Base-by-base conservation (phyloP, 208 protist species). In the Sergeia podlipaevii region DNA sequence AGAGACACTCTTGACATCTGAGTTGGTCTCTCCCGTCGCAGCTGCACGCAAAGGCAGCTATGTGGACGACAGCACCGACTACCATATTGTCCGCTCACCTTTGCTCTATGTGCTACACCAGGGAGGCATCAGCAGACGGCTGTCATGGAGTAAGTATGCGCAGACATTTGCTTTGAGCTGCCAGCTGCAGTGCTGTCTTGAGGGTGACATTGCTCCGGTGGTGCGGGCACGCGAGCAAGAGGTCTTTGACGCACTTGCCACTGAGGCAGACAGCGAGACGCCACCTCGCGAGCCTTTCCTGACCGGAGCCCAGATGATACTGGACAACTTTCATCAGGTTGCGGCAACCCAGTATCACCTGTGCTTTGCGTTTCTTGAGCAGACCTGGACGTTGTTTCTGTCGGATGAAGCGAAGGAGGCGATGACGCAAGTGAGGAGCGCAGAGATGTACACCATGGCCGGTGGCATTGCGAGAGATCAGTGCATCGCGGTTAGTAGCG, bases 301-400 rank as follows among this genome's bases (percentile, higher is more conserved):
- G 47, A n/a, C n/a, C 27, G 59, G 62, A 26, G 77, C 77, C 13
- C 77, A 84, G 63, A 82, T 70, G 60, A 65, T 83, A 28, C 50
- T 89, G 10, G 79, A 91, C 44, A 85, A 77, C 53, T 53, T 86
- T 15, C 67, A 87, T 37, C 80, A 87, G 47, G 52, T 77, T 5
- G 59, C 62, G 39, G 55, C 78, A 0, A 78, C 77, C 11, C 59
- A 58, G 43, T 92, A 89, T 60, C 64, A 75, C 37, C 28, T 21
- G 4, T 69, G 72, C 4, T 77, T 79, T 39, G 30, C 42, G 15
- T 58, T 85, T 28, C 67, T 89, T 5, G 74, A 83, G 49, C 71
- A 78, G 26, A 71, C 69, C 42, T 89, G 80, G 81, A 51, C 70
- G 30, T 57, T 73, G 20, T 88, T 81, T 54, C 65, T 81, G 48